phyloP scores from a whole-genome alignment of 208 protist genomes.

The Crithidia expoeki region DNA sequence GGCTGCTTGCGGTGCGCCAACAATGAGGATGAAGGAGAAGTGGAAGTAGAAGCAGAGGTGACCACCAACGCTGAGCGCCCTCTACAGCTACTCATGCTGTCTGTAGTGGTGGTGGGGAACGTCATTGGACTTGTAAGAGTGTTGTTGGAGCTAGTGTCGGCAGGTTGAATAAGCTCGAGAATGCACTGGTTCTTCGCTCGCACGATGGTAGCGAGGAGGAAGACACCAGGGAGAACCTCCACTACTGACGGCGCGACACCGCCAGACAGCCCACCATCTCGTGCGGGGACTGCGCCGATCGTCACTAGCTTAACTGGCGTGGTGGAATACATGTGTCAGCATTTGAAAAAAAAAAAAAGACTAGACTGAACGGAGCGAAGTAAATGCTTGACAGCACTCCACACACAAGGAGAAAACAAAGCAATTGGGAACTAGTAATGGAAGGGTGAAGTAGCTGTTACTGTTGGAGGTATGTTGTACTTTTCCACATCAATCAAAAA shows the following conservation, averaged over 20 bases:
- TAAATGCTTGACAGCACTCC: background rate
- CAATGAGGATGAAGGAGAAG: slow-evolving; percentile 1
- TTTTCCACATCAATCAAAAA: background rate
- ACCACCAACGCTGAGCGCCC: background rate
- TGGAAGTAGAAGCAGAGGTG: background rate
- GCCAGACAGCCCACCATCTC: slow-evolving; percentile 4
- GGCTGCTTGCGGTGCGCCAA: slow-evolving; percentile 10
- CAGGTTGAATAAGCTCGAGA: slow-evolving; percentile 51
- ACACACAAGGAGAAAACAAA: no score
- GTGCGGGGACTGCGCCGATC: slow-evolving; percentile 23
- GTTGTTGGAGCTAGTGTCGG: background rate
- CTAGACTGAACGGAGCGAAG: background rate
- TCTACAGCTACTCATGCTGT: background rate
- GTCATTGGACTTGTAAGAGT: background rate
- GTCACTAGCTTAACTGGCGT: slow-evolving; percentile 21
- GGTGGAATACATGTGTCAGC: slow-evolving; percentile 8
- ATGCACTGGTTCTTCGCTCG: slow-evolving; percentile 53
- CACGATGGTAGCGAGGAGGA: slow-evolving; percentile 62
- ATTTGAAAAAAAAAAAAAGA: slow-evolving; percentile 18
- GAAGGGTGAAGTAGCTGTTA: no score
- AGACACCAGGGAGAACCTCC: slow-evolving; percentile 55
- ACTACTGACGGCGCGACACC: slow-evolving; percentile 30
- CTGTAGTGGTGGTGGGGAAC: background rate
- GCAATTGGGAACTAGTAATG: no score
- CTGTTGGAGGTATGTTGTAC: no score